Base-by-base conservation (phyloP, 768 basidiomycete species). In the Galerina marginata region DNA sequence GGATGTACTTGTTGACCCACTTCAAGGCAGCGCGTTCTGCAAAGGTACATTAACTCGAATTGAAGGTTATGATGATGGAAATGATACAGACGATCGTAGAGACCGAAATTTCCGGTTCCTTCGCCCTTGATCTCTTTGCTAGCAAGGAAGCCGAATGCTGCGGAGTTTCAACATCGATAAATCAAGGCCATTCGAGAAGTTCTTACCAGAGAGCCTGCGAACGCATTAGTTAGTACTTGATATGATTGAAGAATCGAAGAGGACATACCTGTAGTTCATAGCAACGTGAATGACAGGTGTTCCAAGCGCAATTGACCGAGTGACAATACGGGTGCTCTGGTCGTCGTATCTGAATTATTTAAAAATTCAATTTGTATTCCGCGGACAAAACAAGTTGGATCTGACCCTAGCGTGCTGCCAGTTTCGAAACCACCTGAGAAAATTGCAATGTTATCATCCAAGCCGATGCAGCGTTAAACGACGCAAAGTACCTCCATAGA, bases 1-100 rank as follows among this genome's bases (percentile, higher is more conserved):
- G 63, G 60, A 89, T 86, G 67, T 89, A 82, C 63, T 82, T 77
- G 54, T 87, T 80, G 1, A 89, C 79, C 88, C 88, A 91, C 65
- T 81, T 72, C 20, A 91, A 69, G 1, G 84, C 86, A 23, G 77
- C 71, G 11, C 83, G 77, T 69, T 84, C 81, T 87, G 69, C n/a
- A 69, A 64, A 40, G 12, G 36, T 23, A 29, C 16, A 2, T 26
- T 44, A 37, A 42, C n/a, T 12, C 9, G 10, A n/a, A 15, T 10
- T 40, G 23, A 29, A 46, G 12, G 9, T 23, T 16, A 20, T 44
- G 40, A 33, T 47, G 33, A 33, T 47, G 33, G 9, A 26, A 38
- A 15, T 9, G 10, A 39, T 16, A 59, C 70, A 50, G 51, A 79
- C 80, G 80, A 69, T 88, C 85, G 47, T 72, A 75, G 7, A 87